Evolutionary conservation across 306 rosid genomes (phyloP).

Genomic region (Calophaca sinica): DNA sequence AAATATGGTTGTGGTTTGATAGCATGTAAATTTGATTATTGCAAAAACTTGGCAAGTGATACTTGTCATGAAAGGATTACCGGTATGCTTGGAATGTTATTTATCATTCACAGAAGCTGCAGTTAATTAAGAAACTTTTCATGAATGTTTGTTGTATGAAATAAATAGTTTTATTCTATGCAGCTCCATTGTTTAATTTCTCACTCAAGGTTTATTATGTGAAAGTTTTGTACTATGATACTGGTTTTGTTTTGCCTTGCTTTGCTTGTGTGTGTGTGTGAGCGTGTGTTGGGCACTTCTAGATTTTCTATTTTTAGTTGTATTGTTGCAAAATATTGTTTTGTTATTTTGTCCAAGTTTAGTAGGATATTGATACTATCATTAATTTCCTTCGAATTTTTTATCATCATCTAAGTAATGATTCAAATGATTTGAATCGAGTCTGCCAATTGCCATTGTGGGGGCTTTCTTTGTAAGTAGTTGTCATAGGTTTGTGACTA

Average conservation of each 20-base stretch:
- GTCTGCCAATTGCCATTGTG: conserved; percentile 8
- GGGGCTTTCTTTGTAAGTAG: neutral
- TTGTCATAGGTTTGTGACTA: conserved; percentile 3
- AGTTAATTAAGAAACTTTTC: conserved; percentile 28
- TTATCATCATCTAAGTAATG: neutral
- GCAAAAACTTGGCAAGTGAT: neutral
- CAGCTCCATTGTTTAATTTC: conserved; percentile 15
- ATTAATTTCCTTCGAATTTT: neutral
- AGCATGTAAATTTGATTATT: too few species aligned
- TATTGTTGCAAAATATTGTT: conserved; percentile 9
- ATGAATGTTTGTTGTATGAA: conserved; percentile 28
- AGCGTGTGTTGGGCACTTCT: too few species aligned
- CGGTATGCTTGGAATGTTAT: neutral
- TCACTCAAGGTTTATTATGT: conserved; percentile 4
- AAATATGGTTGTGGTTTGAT: too few species aligned
- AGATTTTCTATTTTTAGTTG: conserved; percentile 6
- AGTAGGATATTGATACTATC: neutral
- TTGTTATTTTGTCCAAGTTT: conserved; percentile 9
- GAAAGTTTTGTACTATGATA: conserved; percentile 3
- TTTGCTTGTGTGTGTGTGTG: neutral
- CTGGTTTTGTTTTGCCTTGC: conserved; percentile 29
- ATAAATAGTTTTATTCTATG: conserved; percentile 18
- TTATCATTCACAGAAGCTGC: conserved; percentile 1
- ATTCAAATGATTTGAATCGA: neutral
- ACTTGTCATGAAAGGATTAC: conserved; percentile 7